These are phyloP conservation scores for Ascochyta pisi DNA, from an alignment of 2,329 filamentous ascomycete genomes.

Conservation along the genomic window DNA sequence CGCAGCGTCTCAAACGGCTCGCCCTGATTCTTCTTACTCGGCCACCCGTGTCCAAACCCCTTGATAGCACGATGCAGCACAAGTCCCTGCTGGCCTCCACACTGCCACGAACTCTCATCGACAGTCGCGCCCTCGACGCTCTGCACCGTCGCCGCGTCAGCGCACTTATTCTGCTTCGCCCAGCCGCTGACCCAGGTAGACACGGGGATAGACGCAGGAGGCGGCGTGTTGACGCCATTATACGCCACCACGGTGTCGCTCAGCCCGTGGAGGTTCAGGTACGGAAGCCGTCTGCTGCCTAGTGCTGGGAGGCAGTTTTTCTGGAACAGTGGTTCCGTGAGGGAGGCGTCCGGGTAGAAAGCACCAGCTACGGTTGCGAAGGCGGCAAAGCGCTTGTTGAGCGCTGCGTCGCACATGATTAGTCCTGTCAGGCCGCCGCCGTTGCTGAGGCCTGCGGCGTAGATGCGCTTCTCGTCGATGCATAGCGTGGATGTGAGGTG, in stretches of 20 bases:
- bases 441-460: slow-evolving; percentile 60
- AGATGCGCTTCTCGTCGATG: slow-evolving; percentile 53
- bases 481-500: slow-evolving; percentile 51
- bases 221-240: slow-evolving; percentile 24
- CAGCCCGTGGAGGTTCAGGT: slow-evolving; percentile 31
- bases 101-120: slow-evolving; percentile 1
- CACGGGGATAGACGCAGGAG: slow-evolving; percentile 25
- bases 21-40: slow-evolving; percentile 22
- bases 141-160: not conserved
- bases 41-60: slow-evolving; percentile 36
- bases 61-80: slow-evolving; percentile 25
- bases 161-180: slow-evolving; percentile 20
- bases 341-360: slow-evolving; percentile 44
- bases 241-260: slow-evolving; percentile 34
- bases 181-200: slow-evolving; percentile 21
- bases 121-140: slow-evolving; percentile 21
- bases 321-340: slow-evolving; percentile 29
- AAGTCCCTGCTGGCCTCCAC: slow-evolving; percentile 20
- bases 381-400: slow-evolving; percentile 53
- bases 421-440: slow-evolving; percentile 60
- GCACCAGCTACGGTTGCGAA: slow-evolving; percentile 57
- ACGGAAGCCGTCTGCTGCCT: slow-evolving; percentile 16
- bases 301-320: slow-evolving; percentile 17
- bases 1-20: slow-evolving; percentile 30
- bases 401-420: slow-evolving; percentile 52